These are phyloP conservation scores for Fusarium xyrophilum DNA, from an alignment of 2,329 filamentous ascomycete species.

Conservation along the genomic window DNA sequence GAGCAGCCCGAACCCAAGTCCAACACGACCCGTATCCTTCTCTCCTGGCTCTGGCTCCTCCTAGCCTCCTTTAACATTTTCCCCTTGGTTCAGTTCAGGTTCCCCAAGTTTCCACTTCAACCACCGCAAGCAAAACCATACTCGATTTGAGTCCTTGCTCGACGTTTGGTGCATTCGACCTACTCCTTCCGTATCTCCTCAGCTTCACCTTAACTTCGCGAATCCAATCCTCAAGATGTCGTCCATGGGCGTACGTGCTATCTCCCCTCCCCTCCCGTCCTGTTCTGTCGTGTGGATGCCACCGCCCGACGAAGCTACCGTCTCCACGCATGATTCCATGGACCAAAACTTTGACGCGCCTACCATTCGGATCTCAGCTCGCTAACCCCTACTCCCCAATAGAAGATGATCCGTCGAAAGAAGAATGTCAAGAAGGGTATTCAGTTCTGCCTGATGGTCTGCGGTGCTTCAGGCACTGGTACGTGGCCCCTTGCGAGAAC, in stretches of 20 bases:
- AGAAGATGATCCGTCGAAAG: constrained; percentile 99
- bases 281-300: constrained; percentile 21
- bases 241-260: constrained; percentile 45
- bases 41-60: constrained; percentile 38
- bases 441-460: constrained; percentile 99
- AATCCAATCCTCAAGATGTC: constrained; percentile 42
- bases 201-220: constrained; percentile 26
- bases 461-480: constrained; percentile 98
- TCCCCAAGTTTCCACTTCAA: constrained; percentile 41
- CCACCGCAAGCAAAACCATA: constrained; percentile 41
- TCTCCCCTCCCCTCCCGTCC: constrained; percentile 4
- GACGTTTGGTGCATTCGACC: constrained; percentile 29
- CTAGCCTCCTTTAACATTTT: constrained; percentile 45
- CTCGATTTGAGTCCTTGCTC: constrained; percentile 37
- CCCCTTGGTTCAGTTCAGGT: constrained; percentile 40
- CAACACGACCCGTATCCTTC: constrained; percentile 39
- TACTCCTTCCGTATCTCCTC: constrained; percentile 30
- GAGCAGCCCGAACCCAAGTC: constrained; percentile 36
- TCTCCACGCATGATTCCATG: constrained; percentile 21
- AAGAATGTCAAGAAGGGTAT: constrained; percentile 99
- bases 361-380: constrained; percentile 16
- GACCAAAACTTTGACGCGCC: constrained; percentile 26
- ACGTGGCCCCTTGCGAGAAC: constrained; percentile 49
- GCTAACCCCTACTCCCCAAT: constrained; percentile 43
- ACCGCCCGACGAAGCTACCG: constrained; percentile 37